These are phyloP conservation scores for Taiozyma sp. DNA, from an alignment of 1,139 yeast genomes.

Conservation along the genomic window DNA sequence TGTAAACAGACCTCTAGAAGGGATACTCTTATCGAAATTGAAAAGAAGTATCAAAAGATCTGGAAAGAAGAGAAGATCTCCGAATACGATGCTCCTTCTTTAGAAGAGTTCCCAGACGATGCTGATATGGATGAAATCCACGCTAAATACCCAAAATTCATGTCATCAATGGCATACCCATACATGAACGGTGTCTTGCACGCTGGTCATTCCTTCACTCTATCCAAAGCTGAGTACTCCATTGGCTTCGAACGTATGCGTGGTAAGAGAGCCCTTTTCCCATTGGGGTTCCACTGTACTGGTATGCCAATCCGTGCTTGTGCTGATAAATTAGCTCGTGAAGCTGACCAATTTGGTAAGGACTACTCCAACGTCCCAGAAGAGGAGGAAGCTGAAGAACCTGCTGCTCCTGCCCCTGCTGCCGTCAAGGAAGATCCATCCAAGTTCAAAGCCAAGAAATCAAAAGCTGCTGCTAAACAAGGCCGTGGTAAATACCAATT, in stretches of 20 bases:
- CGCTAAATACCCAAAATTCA: constrained; percentile 76
- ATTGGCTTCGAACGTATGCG: constrained; percentile 93
- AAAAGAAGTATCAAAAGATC: constrained; percentile 77
- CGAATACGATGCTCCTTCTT: constrained; percentile 82
- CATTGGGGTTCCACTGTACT: constrained; percentile 98
- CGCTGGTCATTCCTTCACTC: constrained; percentile 95
- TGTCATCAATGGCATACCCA: constrained; percentile 96
- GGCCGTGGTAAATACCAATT: constrained; percentile 94
- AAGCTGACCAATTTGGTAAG: constrained; percentile 83
- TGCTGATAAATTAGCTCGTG: constrained; percentile 93
- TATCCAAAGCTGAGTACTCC: constrained; percentile 91
- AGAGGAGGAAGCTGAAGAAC: constrained; percentile 44
- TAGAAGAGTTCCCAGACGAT: constrained; percentile 57
- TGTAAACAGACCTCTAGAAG: constrained; percentile 69
- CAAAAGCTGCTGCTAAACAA: constrained; percentile 88
- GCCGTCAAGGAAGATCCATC: constrained; percentile 60
- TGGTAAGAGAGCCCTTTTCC: constrained; percentile 90
- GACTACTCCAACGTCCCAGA: constrained; percentile 69
- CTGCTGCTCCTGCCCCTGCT: constrained; percentile 29
- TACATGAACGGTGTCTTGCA: constrained; percentile 99
- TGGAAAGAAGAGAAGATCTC: constrained; percentile 87
- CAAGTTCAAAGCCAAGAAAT: constrained; percentile 86
- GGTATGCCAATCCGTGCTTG: constrained; percentile 99
- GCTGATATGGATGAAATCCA: constrained; percentile 62
- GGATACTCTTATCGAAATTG: constrained; percentile 86